Evolutionary conservation across 2,329 filamentous ascomycete species (phyloP), one percentile per base, ranked within the genome.

Genomic region (Alternaria gaisen): DNA sequence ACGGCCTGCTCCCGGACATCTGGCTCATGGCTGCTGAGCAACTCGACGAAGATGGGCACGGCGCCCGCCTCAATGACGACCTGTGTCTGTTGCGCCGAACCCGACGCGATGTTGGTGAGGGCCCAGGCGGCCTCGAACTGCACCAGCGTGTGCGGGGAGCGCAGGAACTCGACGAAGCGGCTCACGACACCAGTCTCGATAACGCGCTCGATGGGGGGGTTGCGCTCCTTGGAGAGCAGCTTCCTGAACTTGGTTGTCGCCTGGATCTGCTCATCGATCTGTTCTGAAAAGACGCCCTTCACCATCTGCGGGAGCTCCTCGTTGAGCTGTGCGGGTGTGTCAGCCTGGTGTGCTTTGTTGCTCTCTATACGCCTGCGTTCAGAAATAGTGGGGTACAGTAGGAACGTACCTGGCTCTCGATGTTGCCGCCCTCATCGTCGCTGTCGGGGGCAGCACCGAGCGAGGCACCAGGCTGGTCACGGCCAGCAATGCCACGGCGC

Each of bases 121-220:
- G 95, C 95, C 95, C 95, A 99, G 43, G 95, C 95, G 75, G 95
- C 95, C 86, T 99, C 95, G 79, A 99, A 99, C 82, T 99, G 95
- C 58, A 99, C 95, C 50, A 99, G 88, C 34, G 95, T 98, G 82
- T 99, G 95, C 67, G 95, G 95, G 57, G 95, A 99, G 79, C 93
- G 92, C 63, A 99, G 90, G 83, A 99, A 99, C 82, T 97, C 93
- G 81, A 99, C 95, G 77, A 99, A 99, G 78, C 95, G 91, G 84
- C 89, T 91, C 70, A 99, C 95, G 67, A 99, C 95, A 76, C 95
- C 95, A 61, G 95, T 98, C 87, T 98, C 97, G 82, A 99, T 99
- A 72, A 99, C 95, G 79, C 96, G 93, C 84, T 99, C 95, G 79
- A 99, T 99, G 46, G 95, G 95, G 47, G 95, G 95, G 84, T 99